phyloP scores from a whole-genome alignment of 306 rosid species.

The Alnus glutinosa region DNA sequence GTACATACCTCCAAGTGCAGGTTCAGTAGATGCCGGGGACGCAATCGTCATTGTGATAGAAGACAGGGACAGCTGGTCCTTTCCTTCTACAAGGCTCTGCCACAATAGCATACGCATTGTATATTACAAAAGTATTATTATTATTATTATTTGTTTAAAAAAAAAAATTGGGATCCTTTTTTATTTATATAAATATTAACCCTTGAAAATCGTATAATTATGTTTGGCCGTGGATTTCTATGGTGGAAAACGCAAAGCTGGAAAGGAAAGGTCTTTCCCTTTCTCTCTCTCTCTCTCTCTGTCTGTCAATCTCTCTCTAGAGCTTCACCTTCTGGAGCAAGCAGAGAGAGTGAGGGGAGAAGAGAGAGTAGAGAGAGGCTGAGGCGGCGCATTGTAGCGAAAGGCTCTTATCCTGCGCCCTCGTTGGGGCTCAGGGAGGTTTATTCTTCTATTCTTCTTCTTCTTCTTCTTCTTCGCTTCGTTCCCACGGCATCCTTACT shows the following conservation, averaged over 20 bases:
- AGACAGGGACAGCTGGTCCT: slow-evolving; percentile 41
- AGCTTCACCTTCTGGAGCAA: slow-evolving; percentile 11
- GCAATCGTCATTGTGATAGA: slow-evolving; percentile 29
- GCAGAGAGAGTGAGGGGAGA: slow-evolving; percentile 10
- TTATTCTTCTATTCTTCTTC: slow-evolving; percentile 27
- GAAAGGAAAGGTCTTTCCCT: slow-evolving; percentile 25
- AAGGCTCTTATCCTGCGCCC: slow-evolving; percentile 22
- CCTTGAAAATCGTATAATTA: slow-evolving; percentile 11
- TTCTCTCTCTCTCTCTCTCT: background rate
- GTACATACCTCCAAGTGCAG: background rate
- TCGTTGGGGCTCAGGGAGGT: slow-evolving; percentile 31
- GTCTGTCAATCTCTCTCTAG: slow-evolving; percentile 12
- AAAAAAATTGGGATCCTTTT: background rate
- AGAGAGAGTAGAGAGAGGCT: slow-evolving; percentile 24
- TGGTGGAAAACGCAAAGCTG: slow-evolving; percentile 55
- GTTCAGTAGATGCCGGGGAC: slow-evolving; percentile 1
- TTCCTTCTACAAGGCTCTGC: slow-evolving; percentile 22
- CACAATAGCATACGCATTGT: slow-evolving; percentile 11
- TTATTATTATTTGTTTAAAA: too few species aligned
- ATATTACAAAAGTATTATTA: background rate
- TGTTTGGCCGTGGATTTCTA: slow-evolving; percentile 40
- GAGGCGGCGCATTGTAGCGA: slow-evolving; percentile 29
- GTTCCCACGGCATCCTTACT: slow-evolving; percentile 45
- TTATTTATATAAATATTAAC: background rate
- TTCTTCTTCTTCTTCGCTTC: slow-evolving; percentile 35